Evolutionary conservation across 1,139 yeast genomes (phyloP).

Genomic region (Diutina rugosa): DNA sequence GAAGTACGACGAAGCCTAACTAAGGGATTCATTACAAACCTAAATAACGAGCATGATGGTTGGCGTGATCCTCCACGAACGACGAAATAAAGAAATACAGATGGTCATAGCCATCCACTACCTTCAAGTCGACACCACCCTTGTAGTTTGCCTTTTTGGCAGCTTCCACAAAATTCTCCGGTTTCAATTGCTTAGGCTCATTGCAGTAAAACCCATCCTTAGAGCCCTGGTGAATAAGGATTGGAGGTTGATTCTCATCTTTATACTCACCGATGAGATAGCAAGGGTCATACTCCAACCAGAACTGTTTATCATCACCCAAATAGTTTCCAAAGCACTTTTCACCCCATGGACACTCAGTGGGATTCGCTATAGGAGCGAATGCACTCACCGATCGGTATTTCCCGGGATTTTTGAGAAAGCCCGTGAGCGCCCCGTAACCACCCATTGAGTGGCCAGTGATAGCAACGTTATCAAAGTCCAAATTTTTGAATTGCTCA

Average conservation of each 20-base stretch:
- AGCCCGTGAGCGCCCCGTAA: conserved; percentile 78
- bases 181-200: conserved; percentile 51
- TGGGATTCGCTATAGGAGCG: conserved; percentile 81
- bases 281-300: conserved; percentile 77
- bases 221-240: conserved; percentile 76
- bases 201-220: conserved; percentile 57
- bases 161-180: conserved; percentile 62
- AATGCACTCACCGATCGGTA: conserved; percentile 84
- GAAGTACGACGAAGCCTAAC: conserved; percentile 15
- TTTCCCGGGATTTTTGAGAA: conserved; percentile 56
- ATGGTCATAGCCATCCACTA: conserved; percentile 84
- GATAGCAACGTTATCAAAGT: conserved; percentile 48
- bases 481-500: conserved; percentile 35
- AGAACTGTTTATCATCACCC: conserved; percentile 42
- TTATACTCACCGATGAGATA: conserved; percentile 45
- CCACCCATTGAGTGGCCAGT: conserved; percentile 99
- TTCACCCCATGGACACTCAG: conserved; percentile 65
- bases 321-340: conserved; percentile 74
- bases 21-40: not conserved
- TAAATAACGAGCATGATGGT: conserved; percentile 72
- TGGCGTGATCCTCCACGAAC: conserved; percentile 76
- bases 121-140: conserved; percentile 44
- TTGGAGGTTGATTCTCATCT: conserved; percentile 39
- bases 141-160: conserved; percentile 44
- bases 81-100: conserved; percentile 77